Conservation (phyloP, 2,329 filamentous ascomycete genomes). For the Alternaria ethzedia region DNA sequence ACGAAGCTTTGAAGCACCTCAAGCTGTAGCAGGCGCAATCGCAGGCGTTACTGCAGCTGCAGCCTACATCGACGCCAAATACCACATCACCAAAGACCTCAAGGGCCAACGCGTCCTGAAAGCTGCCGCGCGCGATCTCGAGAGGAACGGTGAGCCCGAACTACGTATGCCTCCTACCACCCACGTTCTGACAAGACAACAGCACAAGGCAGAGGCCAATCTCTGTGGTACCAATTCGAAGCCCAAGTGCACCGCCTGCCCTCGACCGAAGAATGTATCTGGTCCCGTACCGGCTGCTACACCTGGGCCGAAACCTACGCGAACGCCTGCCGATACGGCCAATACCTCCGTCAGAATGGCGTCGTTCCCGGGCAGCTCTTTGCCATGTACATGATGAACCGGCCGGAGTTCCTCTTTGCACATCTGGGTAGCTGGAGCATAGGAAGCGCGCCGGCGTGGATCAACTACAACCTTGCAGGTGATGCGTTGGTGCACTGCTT, state of each 20-base stretch:
- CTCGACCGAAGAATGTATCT: conserved; percentile 64
- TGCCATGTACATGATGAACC: conserved; percentile 71
- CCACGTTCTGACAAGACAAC: background rate
- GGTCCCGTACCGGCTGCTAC: conserved; percentile 66
- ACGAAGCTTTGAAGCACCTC: conserved; percentile 28
- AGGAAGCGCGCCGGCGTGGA: conserved; percentile 71
- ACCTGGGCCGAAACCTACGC: conserved; percentile 49
- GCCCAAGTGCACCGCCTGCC: conserved; percentile 59
- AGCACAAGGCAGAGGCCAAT: conserved; percentile 57
- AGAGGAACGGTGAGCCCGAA: conserved; percentile 55
- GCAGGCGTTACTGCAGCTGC: conserved; percentile 51
- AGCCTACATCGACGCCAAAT: conserved; percentile 73
- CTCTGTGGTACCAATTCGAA: conserved; percentile 72
- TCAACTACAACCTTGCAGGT: conserved; percentile 72
- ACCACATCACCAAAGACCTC: conserved; percentile 69
- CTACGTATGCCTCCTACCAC: background rate
- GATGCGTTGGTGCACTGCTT: conserved; percentile 71
- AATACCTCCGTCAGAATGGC: conserved; percentile 52
- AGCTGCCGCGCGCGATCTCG: conserved; percentile 54
- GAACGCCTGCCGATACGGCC: conserved; percentile 49
- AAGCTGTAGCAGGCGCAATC: conserved; percentile 38
- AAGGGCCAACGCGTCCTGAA: conserved; percentile 53
- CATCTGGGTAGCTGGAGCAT: conserved; percentile 71
- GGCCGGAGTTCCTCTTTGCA: conserved; percentile 69
- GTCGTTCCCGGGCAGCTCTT: conserved; percentile 67